phyloP scores from a whole-genome alignment of 2,329 filamentous ascomycete species.

The Trichoderma harzianum region DNA sequence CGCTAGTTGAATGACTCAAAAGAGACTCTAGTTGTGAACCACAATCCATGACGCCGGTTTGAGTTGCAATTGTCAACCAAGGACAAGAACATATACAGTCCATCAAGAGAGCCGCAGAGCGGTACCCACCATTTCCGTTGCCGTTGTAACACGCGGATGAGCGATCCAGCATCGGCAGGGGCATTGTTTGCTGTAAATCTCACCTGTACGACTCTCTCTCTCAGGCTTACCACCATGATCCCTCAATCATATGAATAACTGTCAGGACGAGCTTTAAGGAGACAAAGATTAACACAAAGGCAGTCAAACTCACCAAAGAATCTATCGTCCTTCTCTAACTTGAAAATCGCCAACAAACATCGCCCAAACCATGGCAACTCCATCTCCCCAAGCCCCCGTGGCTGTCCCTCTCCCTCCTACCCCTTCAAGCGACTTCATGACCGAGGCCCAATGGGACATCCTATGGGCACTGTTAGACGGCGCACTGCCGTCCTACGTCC shows the following conservation, averaged over 20 bases:
- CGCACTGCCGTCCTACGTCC: slow-evolving; percentile 57
- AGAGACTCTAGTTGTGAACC: not conserved
- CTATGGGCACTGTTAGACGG: slow-evolving; percentile 55
- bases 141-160: not conserved
- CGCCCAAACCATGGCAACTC: slow-evolving; percentile 8
- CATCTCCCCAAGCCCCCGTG: slow-evolving; percentile 12
- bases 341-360: not conserved
- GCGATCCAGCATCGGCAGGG: not conserved
- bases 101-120: not conserved
- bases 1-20: not conserved
- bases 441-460: slow-evolving; percentile 50
- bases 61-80: not conserved
- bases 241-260: not conserved
- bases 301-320: not conserved
- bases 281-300: not conserved
- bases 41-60: not conserved
- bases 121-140: not conserved
- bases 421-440: slow-evolving; percentile 39
- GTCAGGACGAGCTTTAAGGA: not conserved
- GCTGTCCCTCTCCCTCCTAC: slow-evolving; percentile 26
- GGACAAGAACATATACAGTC: not conserved
- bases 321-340: not conserved
- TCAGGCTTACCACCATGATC: not conserved
- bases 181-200: not conserved
- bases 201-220: not conserved